phyloP scores from a whole-genome alignment of 2,329 filamentous ascomycete genomes.

The Fusarium sp. region DNA sequence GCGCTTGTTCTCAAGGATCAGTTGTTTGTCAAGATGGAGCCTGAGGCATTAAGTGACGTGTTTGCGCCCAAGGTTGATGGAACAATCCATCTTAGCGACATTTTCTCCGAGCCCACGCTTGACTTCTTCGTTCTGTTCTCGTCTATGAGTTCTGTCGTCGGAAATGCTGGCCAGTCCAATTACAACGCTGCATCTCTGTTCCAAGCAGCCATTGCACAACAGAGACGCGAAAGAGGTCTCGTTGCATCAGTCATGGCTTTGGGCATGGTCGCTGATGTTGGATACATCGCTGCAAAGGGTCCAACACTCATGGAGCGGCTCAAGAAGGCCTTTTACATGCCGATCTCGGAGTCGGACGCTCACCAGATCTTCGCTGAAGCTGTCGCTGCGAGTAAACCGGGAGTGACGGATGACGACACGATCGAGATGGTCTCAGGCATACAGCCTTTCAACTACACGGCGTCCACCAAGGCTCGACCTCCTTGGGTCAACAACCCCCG shows the following conservation, averaged over 20 bases:
- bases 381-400: background rate
- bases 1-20: slow-evolving; percentile 3
- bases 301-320: background rate
- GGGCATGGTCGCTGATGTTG: background rate
- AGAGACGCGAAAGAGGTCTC: background rate
- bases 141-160: background rate
- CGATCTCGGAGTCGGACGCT: background rate
- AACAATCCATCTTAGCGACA: background rate
- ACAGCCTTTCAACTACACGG: background rate
- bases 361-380: slow-evolving; percentile 7
- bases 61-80: slow-evolving; percentile 6
- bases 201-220: background rate
- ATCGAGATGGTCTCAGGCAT: slow-evolving; percentile 2
- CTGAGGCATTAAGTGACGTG: background rate
- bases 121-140: slow-evolving; percentile 7
- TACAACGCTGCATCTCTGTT: slow-evolving; percentile 2
- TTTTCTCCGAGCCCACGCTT: background rate
- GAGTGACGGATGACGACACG: background rate
- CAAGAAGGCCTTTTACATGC: background rate
- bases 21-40: background rate
- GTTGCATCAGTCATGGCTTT: background rate
- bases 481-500: slow-evolving; percentile 3
- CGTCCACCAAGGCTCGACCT: background rate
- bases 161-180: slow-evolving; percentile 1
- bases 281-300: background rate